Evolutionary conservation across 257 asterid species (phyloP), one percentile per base, ranked within the genome.

Genomic region (Eustoma russellianum): DNA sequence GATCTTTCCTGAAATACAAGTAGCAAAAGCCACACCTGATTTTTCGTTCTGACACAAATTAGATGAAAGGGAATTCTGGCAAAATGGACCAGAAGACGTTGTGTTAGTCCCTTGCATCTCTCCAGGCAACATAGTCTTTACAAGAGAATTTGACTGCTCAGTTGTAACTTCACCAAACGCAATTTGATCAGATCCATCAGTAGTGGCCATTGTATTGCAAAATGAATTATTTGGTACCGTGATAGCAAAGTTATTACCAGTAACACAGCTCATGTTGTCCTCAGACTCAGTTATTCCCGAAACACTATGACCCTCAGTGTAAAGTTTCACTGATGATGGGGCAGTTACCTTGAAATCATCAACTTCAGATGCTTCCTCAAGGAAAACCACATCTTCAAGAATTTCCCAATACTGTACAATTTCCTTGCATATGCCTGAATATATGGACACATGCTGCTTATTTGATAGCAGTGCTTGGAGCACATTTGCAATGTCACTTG

Each of bases 391-490:
- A 55, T 57, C 66, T 63, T 48, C 64, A 19, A 83, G 74, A 55
- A 83, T 48, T 65, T 63, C 72, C 95, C 94, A 88, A 66, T 74
- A 79, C 62, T 77, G 75, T 59, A 77, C 64, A 56, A 83, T 79
- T 66, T 77, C 87, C 70, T 68, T 67, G 79, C 87, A 79, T 79
- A 88, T 85, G 53, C 74, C 86, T 51, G 73, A 53, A 70, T 85
- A 88, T 61, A 62, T 61, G 51, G 63, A 30, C 48, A 56, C 59
- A 63, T 75, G 76, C 59, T 75, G 82, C 46, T 54, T 60, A 43
- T 71, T 79, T 12, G 73, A 64, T 55, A 53, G 57, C 28, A 88
- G 87, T 40, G 74, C 71, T 57, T 47, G 66, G 55, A 85, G 73
- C 59, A 85, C 82, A 64, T 50, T 68, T 49, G 81, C 78, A 59